Evolutionary conservation across 2,329 filamentous ascomycete species (phyloP), one percentile per base, ranked within the genome.

Genomic region (Ceratocystis colombiana): DNA sequence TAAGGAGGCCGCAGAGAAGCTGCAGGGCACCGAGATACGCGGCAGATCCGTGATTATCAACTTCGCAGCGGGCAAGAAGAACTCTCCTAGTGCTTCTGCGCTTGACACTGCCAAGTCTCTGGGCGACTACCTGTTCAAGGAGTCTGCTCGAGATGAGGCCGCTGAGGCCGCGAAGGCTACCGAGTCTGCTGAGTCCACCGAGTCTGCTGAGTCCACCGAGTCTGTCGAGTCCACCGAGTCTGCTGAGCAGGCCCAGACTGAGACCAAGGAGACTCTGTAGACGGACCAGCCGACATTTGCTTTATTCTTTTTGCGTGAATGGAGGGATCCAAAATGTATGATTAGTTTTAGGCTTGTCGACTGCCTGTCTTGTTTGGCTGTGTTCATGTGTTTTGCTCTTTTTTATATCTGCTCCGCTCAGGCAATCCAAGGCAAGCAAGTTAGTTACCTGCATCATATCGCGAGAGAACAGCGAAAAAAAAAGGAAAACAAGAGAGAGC

Each of bases 1-100:
- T n/a, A 71, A 76, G 65, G 78, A 77, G 69, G 90, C 83, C 0
- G 78, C 78, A 71, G 81, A 84, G 65, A 70, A 78, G 15, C 77
- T 96, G 48, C 1, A 74, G 64, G 75, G 77, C 25, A 83, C 83
- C 74, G 74, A 78, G 61, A 77, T 92, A n/a, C 86, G 86, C 71
- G 86, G 86, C 53, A 82, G 90, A 66, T 72, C 74, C 64, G 76
- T 96, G 70, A 81, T 81, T 66, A 71, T 92, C 28, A 87, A 90
- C 74, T 95, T 77, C 76, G 81, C 82, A 33, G 45, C 71, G 44
- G 44, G 57, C 22, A 53, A 67, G 20, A 66, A 44, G 10, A 37
- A 33, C 64, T 46, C 45, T 8, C 2, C 25, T n/a, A 25, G 7
- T 7, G 28, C 48, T n/a, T 15, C 48, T 15, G 1, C 41, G 6